Conservation (phyloP, 2,329 filamentous ascomycete species). For the Emericellopsis cladophorae region DNA sequence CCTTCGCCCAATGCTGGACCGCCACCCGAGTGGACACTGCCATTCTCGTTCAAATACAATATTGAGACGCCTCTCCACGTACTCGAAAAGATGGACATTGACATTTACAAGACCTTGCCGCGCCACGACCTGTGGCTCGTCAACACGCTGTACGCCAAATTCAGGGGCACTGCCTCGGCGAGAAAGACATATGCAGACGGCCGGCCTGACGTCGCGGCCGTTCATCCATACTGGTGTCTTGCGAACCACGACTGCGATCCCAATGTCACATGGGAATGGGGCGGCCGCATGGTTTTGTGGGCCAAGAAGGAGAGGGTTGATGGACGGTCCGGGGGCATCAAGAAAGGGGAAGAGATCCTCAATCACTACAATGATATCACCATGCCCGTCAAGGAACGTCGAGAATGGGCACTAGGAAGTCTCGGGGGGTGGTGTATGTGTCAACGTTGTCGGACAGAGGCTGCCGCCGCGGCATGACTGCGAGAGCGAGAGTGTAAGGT, state of each 20-base stretch:
- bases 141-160: conserved; percentile 87
- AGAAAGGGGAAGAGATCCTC: conserved; percentile 70
- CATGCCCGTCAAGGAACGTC: conserved; percentile 63
- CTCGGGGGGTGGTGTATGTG: conserved; percentile 87
- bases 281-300: conserved; percentile 61
- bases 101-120: conserved; percentile 50
- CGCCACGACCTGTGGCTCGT: conserved; percentile 69
- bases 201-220: conserved; percentile 79
- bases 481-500: too few species aligned
- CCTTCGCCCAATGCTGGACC: conserved; percentile 40
- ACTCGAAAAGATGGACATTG: conserved; percentile 73
- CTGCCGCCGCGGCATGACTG: conserved; percentile 12
- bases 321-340: conserved; percentile 45
- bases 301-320: conserved; percentile 45
- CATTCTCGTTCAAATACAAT: conserved; percentile 68
- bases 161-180: conserved; percentile 83
- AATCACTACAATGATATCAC: conserved; percentile 91
- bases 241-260: conserved; percentile 95
- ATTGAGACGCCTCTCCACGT: conserved; percentile 64
- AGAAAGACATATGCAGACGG: conserved; percentile 65
- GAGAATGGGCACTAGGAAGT: conserved; percentile 81
- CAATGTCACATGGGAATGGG: conserved; percentile 92
- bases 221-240: conserved; percentile 91
- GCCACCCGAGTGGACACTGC: conserved; percentile 53
- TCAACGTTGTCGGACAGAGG: conserved; percentile 65